These are phyloP conservation scores for Pleurotus djamor DNA, from an alignment of 768 basidiomycete genomes.

Conservation along the genomic window DNA sequence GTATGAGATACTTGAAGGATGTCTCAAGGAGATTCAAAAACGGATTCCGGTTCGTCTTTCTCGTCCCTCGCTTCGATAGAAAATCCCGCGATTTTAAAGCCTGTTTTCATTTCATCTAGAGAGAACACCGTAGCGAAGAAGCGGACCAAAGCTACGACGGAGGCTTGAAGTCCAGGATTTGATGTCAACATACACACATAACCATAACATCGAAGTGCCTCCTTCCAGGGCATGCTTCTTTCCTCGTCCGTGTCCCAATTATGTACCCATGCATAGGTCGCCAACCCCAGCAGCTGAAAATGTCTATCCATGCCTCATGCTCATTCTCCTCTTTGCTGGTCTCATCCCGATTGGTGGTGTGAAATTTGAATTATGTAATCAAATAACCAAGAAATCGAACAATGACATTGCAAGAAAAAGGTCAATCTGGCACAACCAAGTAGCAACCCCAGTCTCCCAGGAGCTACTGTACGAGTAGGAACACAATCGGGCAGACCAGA, in stretches of 20 bases:
- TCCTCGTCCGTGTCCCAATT: not conserved
- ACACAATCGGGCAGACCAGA: no score
- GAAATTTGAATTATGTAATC: no score
- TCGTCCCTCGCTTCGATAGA: not conserved
- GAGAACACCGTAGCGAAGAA: constrained; percentile 93
- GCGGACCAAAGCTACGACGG: constrained; percentile 59
- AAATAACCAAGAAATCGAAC: no score
- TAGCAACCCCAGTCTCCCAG: no score
- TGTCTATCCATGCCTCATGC: no score
- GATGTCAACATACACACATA: not conserved
- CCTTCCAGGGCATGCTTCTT: no score
- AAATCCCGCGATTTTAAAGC: not conserved
- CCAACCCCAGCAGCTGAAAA: not conserved
- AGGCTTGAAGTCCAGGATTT: constrained; percentile 24
- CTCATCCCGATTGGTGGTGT: no score
- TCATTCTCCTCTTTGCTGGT: no score
- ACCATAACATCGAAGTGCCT: no score
- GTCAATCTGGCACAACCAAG: no score
- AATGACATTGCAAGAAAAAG: no score
- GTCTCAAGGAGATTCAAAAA: constrained; percentile 98
- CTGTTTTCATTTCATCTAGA: constrained; percentile 32
- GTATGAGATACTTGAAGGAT: constrained; percentile 91
- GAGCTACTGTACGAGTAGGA: no score
- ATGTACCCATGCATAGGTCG: constrained; percentile 6
- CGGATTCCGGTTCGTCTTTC: constrained; percentile 72